phyloP scores from a whole-genome alignment of 805 yeast genomes.

The Pichia thaimueangensis region DNA sequence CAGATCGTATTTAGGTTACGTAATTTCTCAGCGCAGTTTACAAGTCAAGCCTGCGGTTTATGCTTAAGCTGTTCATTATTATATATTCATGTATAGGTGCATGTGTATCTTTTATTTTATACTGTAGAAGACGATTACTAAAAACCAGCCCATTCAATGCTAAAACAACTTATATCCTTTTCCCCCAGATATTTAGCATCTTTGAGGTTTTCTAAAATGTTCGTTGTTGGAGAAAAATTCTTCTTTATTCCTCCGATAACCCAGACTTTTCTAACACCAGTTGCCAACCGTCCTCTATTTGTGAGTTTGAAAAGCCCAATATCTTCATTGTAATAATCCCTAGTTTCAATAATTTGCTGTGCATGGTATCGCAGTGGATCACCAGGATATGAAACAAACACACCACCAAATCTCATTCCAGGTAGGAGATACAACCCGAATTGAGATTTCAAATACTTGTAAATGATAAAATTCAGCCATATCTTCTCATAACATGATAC shows the following conservation, averaged over 20 bases:
- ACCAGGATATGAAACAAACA: slow-evolving; percentile 86
- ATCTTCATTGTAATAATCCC: slow-evolving; percentile 41
- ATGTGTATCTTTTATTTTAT: too few species aligned
- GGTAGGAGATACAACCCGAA: slow-evolving; percentile 55
- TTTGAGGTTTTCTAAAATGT: not conserved
- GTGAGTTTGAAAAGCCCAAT: slow-evolving; percentile 55
- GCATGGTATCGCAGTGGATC: slow-evolving; percentile 90
- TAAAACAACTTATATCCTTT: slow-evolving; percentile 51
- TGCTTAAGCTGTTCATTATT: too few species aligned
- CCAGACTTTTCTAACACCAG: slow-evolving; percentile 86
- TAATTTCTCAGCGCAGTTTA: too few species aligned
- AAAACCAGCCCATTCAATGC: slow-evolving; percentile 96
- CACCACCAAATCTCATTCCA: slow-evolving; percentile 88
- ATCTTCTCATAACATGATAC: slow-evolving; percentile 6
- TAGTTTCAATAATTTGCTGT: slow-evolving; percentile 62
- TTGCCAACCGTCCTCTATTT: slow-evolving; percentile 86
- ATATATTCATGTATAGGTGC: too few species aligned
- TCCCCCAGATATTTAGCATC: too few species aligned
- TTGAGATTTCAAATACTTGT: slow-evolving; percentile 15
- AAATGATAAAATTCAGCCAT: slow-evolving; percentile 17
- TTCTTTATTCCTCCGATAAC: slow-evolving; percentile 39
- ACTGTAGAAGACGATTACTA: slow-evolving; percentile 25
- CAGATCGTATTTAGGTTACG: too few species aligned
- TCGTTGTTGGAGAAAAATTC: too few species aligned
- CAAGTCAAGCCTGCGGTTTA: too few species aligned